Evolutionary conservation across 305 asterid genomes (phyloP).

Genomic region (Fraxinus ornus): DNA sequence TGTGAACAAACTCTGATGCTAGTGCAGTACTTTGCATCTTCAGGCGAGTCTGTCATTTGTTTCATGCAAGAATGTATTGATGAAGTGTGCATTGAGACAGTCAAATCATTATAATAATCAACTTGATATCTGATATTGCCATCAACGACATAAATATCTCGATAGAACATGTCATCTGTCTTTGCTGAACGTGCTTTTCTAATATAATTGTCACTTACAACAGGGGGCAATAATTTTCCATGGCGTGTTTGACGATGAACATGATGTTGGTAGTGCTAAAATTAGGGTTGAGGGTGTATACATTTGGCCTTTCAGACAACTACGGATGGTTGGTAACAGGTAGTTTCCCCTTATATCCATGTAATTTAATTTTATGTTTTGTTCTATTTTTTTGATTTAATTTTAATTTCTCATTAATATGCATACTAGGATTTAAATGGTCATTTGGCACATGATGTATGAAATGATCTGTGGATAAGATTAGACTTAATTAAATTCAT

Average conservation of each 20-base stretch:
- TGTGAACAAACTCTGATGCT: neutral
- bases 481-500: neutral
- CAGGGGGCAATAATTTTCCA: constrained; percentile 95
- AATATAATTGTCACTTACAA: constrained; percentile 24
- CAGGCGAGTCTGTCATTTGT: neutral
- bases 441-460: neutral
- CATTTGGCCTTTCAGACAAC: constrained; percentile 99
- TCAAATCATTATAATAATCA: neutral
- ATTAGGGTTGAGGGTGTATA: constrained; percentile 95
- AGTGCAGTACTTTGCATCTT: neutral
- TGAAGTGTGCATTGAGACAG: neutral
- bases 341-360: constrained; percentile 26
- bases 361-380: neutral
- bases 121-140: neutral
- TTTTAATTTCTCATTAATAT: neutral
- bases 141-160: constrained; percentile 7
- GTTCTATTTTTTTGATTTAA: neutral
- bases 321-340: constrained; percentile 94
- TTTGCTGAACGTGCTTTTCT: neutral
- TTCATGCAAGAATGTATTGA: neutral
- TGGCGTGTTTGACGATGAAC: constrained; percentile 82
- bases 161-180: neutral
- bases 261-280: constrained; percentile 72
- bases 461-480: neutral
- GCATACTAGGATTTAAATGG: neutral